A percentile compares a stretch with the other conserved stretches of the same genome.
These are phyloP conservation scores for Penicillium sp. DNA, from an alignment of 2,329 filamentous ascomycete genomes.

Conservation along the genomic window DNA sequence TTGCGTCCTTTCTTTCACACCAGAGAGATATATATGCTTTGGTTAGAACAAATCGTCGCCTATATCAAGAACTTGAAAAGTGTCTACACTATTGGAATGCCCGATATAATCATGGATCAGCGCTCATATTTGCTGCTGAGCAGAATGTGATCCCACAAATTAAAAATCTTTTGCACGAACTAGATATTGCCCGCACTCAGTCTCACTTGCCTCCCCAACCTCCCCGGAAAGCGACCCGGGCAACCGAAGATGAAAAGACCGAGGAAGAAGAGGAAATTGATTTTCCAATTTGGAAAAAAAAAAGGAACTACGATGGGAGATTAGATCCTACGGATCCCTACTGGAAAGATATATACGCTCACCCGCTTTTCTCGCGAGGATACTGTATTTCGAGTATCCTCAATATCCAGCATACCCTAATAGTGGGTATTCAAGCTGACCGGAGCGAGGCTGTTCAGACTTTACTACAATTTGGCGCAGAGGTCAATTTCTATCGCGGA, in stretches of 20 bases:
- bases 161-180: not conserved
- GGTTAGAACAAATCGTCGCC: not conserved
- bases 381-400: not conserved
- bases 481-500: not conserved
- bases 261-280: not conserved
- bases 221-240: too few species aligned
- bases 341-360: not conserved
- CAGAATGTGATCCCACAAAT: not conserved
- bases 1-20: not conserved
- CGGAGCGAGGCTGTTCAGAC: not conserved
- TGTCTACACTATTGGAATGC: not conserved
- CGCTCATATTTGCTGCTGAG: not conserved
- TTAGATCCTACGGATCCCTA: not conserved
- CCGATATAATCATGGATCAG: not conserved
- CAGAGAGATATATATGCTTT: not conserved
- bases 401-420: not conserved
- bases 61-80: not conserved
- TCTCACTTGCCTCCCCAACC: not conserved
- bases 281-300: not conserved
- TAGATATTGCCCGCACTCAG: not conserved
- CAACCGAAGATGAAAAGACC: not conserved
- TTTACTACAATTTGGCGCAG: not conserved
- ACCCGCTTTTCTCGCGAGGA: not conserved
- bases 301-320: not conserved
- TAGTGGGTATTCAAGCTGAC: not conserved